Percentiles rank a stretch among this genome's conserved stretches.
phyloP scores from a whole-genome alignment of 805 yeast species.

The Myxozyma nipponensis region DNA sequence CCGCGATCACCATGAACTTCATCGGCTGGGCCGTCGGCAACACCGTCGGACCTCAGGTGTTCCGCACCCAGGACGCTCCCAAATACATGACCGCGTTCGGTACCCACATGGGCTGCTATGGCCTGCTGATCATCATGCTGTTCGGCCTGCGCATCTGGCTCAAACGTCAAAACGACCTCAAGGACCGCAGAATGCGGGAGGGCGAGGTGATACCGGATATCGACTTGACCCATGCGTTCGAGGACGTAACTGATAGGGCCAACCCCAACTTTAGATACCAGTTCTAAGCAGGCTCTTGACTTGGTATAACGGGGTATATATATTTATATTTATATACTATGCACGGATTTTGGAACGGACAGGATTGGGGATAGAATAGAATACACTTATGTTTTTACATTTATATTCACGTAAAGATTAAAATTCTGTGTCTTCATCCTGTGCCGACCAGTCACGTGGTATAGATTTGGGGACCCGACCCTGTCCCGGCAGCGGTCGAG shows the following conservation, averaged over 20 bases:
- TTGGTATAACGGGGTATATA: conserved; percentile 33
- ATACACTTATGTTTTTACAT: too few relatives aligned
- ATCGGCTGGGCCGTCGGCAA: conserved; percentile 46
- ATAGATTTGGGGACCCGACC: too few relatives aligned
- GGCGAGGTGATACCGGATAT: conserved; percentile 10
- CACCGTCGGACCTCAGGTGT: conserved; percentile 62
- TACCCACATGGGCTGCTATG: conserved; percentile 19
- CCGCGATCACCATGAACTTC: conserved; percentile 16
- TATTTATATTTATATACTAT: too few relatives aligned
- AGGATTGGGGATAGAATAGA: too few relatives aligned
- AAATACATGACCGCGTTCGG: conserved; percentile 38
- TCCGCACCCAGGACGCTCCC: conserved; percentile 52
- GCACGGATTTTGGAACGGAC: too few relatives aligned
- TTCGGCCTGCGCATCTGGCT: conserved; percentile 11
- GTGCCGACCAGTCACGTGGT: too few relatives aligned
- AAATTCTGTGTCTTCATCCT: too few relatives aligned
- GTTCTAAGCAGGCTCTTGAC: background rate
- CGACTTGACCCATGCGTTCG: conserved; percentile 13
- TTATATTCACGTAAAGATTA: conserved; percentile 17
- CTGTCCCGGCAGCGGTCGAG: too few relatives aligned
- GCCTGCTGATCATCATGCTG: conserved; percentile 7
- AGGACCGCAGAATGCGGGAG: conserved; percentile 1
- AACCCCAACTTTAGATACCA: conserved; percentile 11
- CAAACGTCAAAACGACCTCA: conserved; percentile 6
- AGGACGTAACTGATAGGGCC: conserved; percentile 14